Conservation (phyloP, 805 yeast species). For the Zygosaccharomyces rouxii region DNA sequence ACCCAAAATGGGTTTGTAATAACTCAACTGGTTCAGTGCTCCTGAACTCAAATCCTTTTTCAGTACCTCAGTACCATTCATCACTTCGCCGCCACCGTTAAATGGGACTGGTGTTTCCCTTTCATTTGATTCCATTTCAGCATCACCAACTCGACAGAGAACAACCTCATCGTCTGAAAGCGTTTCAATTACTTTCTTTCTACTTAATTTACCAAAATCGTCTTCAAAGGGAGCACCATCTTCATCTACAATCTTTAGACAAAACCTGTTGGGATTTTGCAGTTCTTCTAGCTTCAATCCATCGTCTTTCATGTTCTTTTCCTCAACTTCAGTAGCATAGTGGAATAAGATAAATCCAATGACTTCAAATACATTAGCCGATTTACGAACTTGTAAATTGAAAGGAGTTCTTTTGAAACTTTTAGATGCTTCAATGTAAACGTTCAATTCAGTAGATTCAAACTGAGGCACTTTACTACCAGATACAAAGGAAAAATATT, state of each 20-base stretch:
- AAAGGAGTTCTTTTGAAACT: constrained; percentile 25
- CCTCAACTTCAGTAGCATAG: constrained; percentile 22
- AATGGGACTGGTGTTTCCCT: constrained; percentile 50
- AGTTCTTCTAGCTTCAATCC: constrained; percentile 18
- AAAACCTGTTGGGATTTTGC: constrained; percentile 31
- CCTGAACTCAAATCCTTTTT: constrained; percentile 10
- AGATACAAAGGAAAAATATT: constrained; percentile 33
- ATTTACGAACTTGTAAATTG: constrained; percentile 27
- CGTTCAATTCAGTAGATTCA: constrained; percentile 25
- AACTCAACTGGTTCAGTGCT: constrained; percentile 33
- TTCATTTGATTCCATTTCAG: constrained; percentile 47
- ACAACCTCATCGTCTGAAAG: constrained; percentile 84
- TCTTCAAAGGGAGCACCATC: constrained; percentile 90
- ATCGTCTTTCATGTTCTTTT: constrained; percentile 15
- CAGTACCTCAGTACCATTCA: constrained; percentile 4
- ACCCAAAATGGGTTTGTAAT: constrained; percentile 38
- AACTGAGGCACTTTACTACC: constrained; percentile 28
- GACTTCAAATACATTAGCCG: constrained; percentile 32
- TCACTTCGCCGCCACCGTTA: constrained; percentile 18
- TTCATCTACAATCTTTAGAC: constrained; percentile 77
- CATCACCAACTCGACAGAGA: constrained; percentile 53
- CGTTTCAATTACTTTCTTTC: constrained; percentile 59
- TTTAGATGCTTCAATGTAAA: constrained; percentile 29
- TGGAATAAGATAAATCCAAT: constrained; percentile 31
- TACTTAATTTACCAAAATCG: constrained; percentile 80